phyloP scores from a whole-genome alignment of 2,329 filamentous ascomycete genomes.

The Pestalotiopsis sp. region DNA sequence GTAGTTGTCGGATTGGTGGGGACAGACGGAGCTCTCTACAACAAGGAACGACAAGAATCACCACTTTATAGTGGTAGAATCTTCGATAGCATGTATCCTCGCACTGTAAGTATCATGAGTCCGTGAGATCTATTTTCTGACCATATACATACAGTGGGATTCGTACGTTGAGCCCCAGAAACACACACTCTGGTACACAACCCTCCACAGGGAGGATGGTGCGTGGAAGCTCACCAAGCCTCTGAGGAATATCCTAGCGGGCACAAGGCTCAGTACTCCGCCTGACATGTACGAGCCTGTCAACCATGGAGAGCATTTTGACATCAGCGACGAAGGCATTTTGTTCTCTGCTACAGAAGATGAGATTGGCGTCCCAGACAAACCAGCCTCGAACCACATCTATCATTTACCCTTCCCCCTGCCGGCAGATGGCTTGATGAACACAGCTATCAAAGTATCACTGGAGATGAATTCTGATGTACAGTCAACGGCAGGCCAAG shows the following conservation, averaged over 20 bases:
- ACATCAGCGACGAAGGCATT: background rate
- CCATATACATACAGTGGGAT: conserved; percentile 29
- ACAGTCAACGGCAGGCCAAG: conserved; percentile 3
- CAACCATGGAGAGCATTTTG: background rate
- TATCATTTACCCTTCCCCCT: conserved; percentile 37
- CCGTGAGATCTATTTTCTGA: background rate
- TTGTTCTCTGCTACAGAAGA: background rate
- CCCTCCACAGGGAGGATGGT: background rate
- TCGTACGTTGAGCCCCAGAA: conserved; percentile 30
- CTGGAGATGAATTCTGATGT: conserved; percentile 11
- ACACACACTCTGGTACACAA: conserved; percentile 40
- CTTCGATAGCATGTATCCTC: conserved; percentile 35
- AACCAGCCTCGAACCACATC: conserved; percentile 25
- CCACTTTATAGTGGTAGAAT: conserved; percentile 31
- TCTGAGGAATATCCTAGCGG: background rate
- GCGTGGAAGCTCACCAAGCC: background rate
- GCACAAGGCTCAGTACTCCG: background rate
- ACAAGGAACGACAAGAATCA: conserved; percentile 27
- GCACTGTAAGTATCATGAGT: conserved; percentile 29
- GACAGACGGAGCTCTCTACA: conserved; percentile 33
- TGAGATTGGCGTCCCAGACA: background rate
- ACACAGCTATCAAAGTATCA: conserved; percentile 26
- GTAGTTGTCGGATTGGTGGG: conserved; percentile 35
- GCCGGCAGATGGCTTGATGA: conserved; percentile 23
- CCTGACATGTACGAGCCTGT: background rate